Base-by-base conservation (phyloP, 768 basidiomycete species). In the Amyloporia xantha region DNA sequence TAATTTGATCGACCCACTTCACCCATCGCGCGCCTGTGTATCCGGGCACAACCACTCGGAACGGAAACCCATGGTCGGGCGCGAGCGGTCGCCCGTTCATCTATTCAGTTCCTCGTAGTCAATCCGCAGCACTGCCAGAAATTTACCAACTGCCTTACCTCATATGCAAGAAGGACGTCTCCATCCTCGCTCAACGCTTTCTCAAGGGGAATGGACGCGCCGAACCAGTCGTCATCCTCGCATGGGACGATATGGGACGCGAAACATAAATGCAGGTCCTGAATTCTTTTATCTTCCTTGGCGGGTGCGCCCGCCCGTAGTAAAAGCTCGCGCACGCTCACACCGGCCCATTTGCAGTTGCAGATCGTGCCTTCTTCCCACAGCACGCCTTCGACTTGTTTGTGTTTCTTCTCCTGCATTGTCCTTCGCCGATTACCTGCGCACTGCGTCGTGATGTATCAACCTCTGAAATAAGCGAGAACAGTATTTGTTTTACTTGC, bases 1-100 rank as follows among this genome's bases (percentile, higher is more conserved):
- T 65, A 56, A 86, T 78, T 0, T 69, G 76, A 56, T 84, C 80
- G 0, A 84, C 68, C 84, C 85, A 87, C 68, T 87, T 86, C 6
- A 85, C 82, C 81, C 83, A 84, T 10, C 84, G 76, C 25, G 81
- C 84, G 5, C 84, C 84, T 13, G 78, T 69, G 55, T 73, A 76
- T 2, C 85, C 84, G 0, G 85, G 85, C 1, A 80, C 79, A 35
- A 86, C 75, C 6, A 82, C 63, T n/a, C 84, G 78, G 21, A 87
- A 55, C 3, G 84, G 84, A 4, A 74, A 82, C 1, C 84, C 84
- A 41, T 81, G 82, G 47, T 80, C 77, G 1, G 82, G 66, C 12
- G 74, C 71, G 15, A 86, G 65, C 0, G 73, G 68, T 49, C 77
- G 74, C 25, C 70, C 75, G 48, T 86, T 86, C 83, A 86, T 86